Evolutionary conservation across 352 stramenopile genomes (phyloP).

Genomic region (Pythium volutum): DNA sequence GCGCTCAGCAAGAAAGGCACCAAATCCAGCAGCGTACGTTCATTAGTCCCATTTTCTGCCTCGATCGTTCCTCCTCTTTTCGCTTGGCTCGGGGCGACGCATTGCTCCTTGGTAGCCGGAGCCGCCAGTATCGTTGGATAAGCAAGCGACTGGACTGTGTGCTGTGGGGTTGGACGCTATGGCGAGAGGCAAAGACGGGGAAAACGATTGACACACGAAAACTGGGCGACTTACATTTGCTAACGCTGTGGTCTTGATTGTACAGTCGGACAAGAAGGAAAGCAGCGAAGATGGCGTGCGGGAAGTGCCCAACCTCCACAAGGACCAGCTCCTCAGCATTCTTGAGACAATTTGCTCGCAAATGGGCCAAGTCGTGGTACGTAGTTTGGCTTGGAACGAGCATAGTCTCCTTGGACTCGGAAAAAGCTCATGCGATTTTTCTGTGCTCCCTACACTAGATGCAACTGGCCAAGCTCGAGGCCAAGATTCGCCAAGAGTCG

Average conservation of each 20-base stretch:
- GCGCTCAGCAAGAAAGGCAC: constrained; percentile 38
- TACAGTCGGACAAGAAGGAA: constrained; percentile 49
- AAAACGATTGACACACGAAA: too few relatives aligned
- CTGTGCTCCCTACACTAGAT: constrained; percentile 38
- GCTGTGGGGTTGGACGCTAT: too few relatives aligned
- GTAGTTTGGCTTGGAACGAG: constrained; percentile 4
- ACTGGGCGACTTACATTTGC: too few relatives aligned
- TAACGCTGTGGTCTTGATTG: not conserved
- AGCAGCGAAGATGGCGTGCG: constrained; percentile 61
- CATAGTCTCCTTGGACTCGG: too few relatives aligned
- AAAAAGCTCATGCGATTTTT: not conserved
- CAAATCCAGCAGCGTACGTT: constrained; percentile 38
- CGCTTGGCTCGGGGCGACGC: not conserved
- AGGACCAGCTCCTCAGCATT: constrained; percentile 86
- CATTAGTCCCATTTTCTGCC: not conserved
- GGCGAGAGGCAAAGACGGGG: too few relatives aligned
- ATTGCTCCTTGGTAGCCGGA: too few relatives aligned
- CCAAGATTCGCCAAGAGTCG: constrained; percentile 87
- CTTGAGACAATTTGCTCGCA: constrained; percentile 86
- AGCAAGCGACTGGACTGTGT: too few relatives aligned
- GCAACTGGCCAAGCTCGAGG: constrained; percentile 84
- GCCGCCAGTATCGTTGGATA: too few relatives aligned
- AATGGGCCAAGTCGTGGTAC: constrained; percentile 87
- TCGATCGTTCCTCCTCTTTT: not conserved
- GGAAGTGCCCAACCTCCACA: constrained; percentile 81